These are phyloP conservation scores for Ceratopteris richardii DNA, from an alignment of 75 land plant species.

Conservation along the genomic window DNA sequence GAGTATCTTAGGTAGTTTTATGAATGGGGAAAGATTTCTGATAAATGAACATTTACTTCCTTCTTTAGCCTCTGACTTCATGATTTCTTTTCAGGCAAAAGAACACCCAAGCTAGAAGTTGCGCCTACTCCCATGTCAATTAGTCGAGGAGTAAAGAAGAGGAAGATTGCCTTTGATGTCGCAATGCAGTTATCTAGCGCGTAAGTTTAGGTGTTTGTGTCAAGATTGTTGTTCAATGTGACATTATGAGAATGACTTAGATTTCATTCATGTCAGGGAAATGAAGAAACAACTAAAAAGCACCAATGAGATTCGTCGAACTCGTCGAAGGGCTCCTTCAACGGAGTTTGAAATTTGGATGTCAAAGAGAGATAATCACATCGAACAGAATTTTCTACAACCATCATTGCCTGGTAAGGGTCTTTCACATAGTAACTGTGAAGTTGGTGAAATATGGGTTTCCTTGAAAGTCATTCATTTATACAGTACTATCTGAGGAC, in stretches of 20 bases:
- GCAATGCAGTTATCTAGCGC: slow-evolving; percentile 13
- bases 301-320: slow-evolving; percentile 82
- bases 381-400: slow-evolving; percentile 57
- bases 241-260: background rate
- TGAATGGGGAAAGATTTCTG: too few species aligned
- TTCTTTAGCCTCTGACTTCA: too few species aligned
- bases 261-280: slow-evolving; percentile 1
- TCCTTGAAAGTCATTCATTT: background rate
- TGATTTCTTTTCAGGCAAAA: slow-evolving; percentile 25
- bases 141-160: slow-evolving; percentile 21
- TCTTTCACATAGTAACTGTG: background rate
- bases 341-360: slow-evolving; percentile 66
- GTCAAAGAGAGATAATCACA: slow-evolving; percentile 47
- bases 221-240: background rate
- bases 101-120: slow-evolving; percentile 24
- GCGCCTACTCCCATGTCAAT: slow-evolving; percentile 26
- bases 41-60: background rate
- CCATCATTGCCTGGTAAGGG: slow-evolving; percentile 58
- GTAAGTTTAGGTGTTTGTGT: slow-evolving; percentile 9
- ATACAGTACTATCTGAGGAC: background rate
- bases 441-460: background rate
- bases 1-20: background rate
- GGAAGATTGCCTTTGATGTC: slow-evolving; percentile 19
- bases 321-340: slow-evolving; percentile 84
- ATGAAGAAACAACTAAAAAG: slow-evolving; percentile 72